A percentile compares a stretch with the other conserved stretches of the same genome.
phyloP scores from a whole-genome alignment of 169 alveolate genomes.

The Eimeria brunetti region DNA sequence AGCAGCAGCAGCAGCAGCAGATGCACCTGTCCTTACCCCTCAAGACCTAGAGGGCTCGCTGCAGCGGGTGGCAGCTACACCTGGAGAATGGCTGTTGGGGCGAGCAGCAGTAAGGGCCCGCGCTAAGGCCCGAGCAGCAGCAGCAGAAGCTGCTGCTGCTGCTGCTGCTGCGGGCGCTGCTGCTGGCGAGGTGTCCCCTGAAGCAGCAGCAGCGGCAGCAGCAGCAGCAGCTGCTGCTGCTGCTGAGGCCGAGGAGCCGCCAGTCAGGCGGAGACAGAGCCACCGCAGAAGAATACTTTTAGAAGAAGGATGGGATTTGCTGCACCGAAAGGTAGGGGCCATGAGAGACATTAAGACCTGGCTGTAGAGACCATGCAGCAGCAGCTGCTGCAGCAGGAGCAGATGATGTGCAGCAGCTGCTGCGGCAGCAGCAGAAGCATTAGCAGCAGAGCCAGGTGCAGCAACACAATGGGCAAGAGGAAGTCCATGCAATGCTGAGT shows the following conservation, averaged over 20 bases:
- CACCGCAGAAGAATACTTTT: conserved; percentile 23
- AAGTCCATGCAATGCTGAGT: not conserved
- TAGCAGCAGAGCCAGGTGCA: not conserved
- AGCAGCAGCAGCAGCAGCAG: conserved; percentile 7
- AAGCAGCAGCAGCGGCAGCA: not conserved
- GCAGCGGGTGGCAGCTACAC: not conserved
- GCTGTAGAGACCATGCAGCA: conserved; percentile 46
- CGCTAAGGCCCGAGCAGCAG: not conserved
- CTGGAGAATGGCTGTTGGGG: conserved; percentile 27
- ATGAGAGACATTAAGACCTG: conserved; percentile 54
- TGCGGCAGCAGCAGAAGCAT: not conserved
- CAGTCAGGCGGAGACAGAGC: not conserved
- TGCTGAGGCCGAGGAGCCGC: not conserved
- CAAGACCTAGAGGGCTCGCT: conserved; percentile 22
- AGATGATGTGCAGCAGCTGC: not conserved
- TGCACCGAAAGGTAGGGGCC: conserved; percentile 73
- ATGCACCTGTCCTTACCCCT: not conserved
- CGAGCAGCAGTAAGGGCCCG: conserved; percentile 47
- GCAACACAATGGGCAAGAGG: not conserved
- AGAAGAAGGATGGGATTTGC: conserved; percentile 77
- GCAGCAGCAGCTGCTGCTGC: not conserved
- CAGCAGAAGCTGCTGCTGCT: conserved; percentile 28
- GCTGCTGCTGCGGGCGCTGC: not conserved
- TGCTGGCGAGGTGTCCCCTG: no score
- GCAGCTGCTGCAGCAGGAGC: conserved; percentile 14